These are phyloP conservation scores for Gonapodya sp. DNA, from an alignment of 192 early-diverging fungal species.

Conservation along the genomic window DNA sequence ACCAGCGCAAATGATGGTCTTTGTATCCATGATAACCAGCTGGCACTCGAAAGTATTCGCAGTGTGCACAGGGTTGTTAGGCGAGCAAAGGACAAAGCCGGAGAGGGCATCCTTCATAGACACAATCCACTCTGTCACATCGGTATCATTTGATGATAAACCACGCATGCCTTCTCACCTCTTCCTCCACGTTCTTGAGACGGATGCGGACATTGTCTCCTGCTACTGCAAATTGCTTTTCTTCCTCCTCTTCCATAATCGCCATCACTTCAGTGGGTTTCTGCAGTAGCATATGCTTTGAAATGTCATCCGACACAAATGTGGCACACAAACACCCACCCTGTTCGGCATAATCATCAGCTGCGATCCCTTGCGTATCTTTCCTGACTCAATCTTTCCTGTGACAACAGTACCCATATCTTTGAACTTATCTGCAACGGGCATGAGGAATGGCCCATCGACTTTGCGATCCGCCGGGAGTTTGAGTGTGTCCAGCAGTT, in stretches of 20 bases:
- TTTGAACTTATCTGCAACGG: constrained; percentile 92
- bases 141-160: constrained; percentile 8
- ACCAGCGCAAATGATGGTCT: constrained; percentile 93
- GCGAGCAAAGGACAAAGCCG: constrained; percentile 80
- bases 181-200: constrained; percentile 87
- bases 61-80: constrained; percentile 67
- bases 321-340: constrained; percentile 31
- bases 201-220: constrained; percentile 93
- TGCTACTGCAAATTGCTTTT: constrained; percentile 59
- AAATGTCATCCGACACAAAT: neutral
- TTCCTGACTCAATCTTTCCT: constrained; percentile 95
- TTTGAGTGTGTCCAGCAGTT: constrained; percentile 72
- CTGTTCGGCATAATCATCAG: constrained; percentile 93
- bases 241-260: constrained; percentile 75
- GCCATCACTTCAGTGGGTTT: constrained; percentile 62
- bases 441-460: constrained; percentile 83
- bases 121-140: too few relatives aligned
- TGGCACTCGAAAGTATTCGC: constrained; percentile 77
- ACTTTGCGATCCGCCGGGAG: constrained; percentile 71
- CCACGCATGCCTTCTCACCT: constrained; percentile 31
- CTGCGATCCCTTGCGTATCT: constrained; percentile 74
- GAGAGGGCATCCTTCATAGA: constrained; percentile 53
- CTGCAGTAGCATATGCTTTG: constrained; percentile 18
- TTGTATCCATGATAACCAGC: constrained; percentile 82
- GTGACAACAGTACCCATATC: constrained; percentile 95